Percentiles rank a stretch among this genome's conserved stretches.
Evolutionary conservation across 1,284 basidiomycete genomes (phyloP).

Genomic region (Malassezia nana): DNA sequence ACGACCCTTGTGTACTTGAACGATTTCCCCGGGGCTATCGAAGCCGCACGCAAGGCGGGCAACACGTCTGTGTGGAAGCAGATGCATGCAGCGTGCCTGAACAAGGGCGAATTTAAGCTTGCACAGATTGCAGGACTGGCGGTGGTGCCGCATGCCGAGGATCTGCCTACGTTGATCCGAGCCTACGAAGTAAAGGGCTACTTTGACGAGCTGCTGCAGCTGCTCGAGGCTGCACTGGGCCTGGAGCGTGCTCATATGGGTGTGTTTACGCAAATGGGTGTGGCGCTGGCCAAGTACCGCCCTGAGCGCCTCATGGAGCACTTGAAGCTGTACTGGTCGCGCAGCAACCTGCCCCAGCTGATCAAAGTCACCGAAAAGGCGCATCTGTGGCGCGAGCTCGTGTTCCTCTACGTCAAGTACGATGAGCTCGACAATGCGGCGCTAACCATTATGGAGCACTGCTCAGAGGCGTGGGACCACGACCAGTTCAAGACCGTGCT

Average conservation of each 20-base stretch:
- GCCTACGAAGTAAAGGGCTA: conserved; percentile 83
- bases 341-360: conserved; percentile 91
- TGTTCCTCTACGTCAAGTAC: conserved; percentile 96
- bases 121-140: conserved; percentile 65
- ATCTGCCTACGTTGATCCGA: conserved; percentile 69
- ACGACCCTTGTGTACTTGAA: conserved; percentile 97
- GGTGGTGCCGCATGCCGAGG: conserved; percentile 60
- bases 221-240: conserved; percentile 84
- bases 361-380: conserved; percentile 88
- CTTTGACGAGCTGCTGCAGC: conserved; percentile 83
- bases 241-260: conserved; percentile 85
- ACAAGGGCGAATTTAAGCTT: conserved; percentile 90
- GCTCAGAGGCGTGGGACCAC: conserved; percentile 95
- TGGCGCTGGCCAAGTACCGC: conserved; percentile 89
- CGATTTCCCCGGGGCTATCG: conserved; percentile 95
- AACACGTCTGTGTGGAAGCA: conserved; percentile 99
- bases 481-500: conserved; percentile 65
- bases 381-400: conserved; percentile 97
- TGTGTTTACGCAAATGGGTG: conserved; percentile 80
- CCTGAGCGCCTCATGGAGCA: conserved; percentile 99
- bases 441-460: conserved; percentile 92
- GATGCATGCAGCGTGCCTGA: conserved; percentile 94
- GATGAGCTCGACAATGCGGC: conserved; percentile 95
- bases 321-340: conserved; percentile 89
- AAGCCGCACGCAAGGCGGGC: conserved; percentile 94